A percentile compares a stretch with the other conserved stretches of the same genome.
Evolutionary conservation across 2,329 filamentous ascomycete genomes (phyloP).

Genomic region (Fusarium xyrophilum): DNA sequence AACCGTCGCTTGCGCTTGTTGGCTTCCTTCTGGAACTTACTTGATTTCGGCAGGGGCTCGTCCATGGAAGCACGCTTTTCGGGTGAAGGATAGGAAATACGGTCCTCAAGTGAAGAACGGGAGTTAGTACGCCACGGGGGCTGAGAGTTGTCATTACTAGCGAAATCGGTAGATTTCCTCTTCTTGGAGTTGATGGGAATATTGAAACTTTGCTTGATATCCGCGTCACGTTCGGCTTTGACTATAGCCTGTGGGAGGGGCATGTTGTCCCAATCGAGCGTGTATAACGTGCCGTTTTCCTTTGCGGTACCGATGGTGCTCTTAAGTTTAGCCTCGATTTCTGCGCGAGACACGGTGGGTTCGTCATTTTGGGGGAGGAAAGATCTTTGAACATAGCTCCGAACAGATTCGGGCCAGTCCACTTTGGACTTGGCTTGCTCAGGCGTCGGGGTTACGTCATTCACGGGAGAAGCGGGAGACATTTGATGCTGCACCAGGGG

Average conservation of each 20-base stretch:
- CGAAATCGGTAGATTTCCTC: constrained; percentile 77
- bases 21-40: constrained; percentile 92
- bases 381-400: constrained; percentile 86
- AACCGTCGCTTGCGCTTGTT: constrained; percentile 92
- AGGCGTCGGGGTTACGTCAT: constrained; percentile 41
- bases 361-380: constrained; percentile 78
- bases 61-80: constrained; percentile 54
- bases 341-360: constrained; percentile 65
- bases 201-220: constrained; percentile 48
- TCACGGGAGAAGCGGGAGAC: constrained; percentile 35
- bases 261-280: constrained; percentile 82
- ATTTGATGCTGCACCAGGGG: constrained; percentile 40
- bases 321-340: constrained; percentile 87
- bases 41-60: constrained; percentile 62
- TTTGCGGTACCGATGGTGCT: constrained; percentile 83
- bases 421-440: constrained; percentile 64
- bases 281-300: constrained; percentile 72
- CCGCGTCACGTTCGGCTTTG: constrained; percentile 68
- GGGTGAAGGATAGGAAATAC: constrained; percentile 68
- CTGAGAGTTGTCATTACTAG: constrained; percentile 60
- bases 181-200: constrained; percentile 67
- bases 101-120: constrained; percentile 70
- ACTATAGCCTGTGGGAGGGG: constrained; percentile 87
- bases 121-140: constrained; percentile 79
- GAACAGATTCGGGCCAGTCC: constrained; percentile 83